Conservation (phyloP, 2,329 filamentous ascomycete species). For the Monosporascus cannonballus region DNA sequence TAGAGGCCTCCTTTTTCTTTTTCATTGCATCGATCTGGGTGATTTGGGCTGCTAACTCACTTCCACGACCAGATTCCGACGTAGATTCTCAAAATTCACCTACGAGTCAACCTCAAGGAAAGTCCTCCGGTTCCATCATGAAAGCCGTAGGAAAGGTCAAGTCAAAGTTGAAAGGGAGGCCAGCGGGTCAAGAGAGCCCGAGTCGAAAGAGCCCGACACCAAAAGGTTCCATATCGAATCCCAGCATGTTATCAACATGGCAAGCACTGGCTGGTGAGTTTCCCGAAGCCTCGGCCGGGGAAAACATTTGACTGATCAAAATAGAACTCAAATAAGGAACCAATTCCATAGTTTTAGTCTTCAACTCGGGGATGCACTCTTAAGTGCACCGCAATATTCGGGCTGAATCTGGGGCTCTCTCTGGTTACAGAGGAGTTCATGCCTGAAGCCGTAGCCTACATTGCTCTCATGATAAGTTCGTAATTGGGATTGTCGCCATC, state of each 20-base stretch:
- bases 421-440: no score
- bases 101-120: conserved; percentile 1
- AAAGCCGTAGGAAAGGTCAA: conserved; percentile 14
- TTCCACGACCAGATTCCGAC: background rate
- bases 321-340: no score
- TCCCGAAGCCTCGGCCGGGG: background rate
- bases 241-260: conserved; percentile 9
- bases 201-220: conserved; percentile 5
- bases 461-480: no score
- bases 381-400: no score
- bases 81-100: conserved; percentile 7
- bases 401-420: no score
- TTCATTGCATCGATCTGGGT: no score
- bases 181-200: conserved; percentile 4
- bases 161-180: conserved; percentile 12
- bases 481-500: no score
- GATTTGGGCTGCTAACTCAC: background rate
- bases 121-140: conserved; percentile 5
- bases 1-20: no score
- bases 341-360: background rate
- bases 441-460: no score
- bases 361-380: no score
- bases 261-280: conserved; percentile 10
- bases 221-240: conserved; percentile 7
- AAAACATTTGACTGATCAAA: background rate